Evolutionary conservation across 1,139 yeast species (phyloP).

Genomic region (Oligophagozyma castellii): DNA sequence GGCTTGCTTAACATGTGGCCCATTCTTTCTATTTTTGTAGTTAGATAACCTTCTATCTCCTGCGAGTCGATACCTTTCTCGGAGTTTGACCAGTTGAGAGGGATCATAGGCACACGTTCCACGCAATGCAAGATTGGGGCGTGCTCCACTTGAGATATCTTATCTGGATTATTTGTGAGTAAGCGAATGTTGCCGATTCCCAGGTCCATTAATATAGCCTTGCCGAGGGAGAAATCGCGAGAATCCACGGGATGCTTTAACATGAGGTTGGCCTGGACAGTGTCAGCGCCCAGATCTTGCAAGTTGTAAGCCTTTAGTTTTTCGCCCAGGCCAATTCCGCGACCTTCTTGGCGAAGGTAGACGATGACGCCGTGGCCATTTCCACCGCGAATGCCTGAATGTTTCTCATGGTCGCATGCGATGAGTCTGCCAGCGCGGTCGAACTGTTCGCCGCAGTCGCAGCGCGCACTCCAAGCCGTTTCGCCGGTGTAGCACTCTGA

Average conservation of each 20-base stretch:
- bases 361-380: slow-evolving; percentile 89
- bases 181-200: slow-evolving; percentile 62
- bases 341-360: slow-evolving; percentile 92
- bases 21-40: slow-evolving; percentile 93
- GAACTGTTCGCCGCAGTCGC: slow-evolving; percentile 98
- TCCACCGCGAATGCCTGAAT: slow-evolving; percentile 33
- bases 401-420: slow-evolving; percentile 26
- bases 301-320: slow-evolving; percentile 92
- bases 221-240: slow-evolving; percentile 82
- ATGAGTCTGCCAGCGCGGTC: slow-evolving; percentile 93
- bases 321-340: slow-evolving; percentile 96
- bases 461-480: slow-evolving; percentile 97
- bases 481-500: slow-evolving; percentile 98
- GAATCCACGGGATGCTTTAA: slow-evolving; percentile 96
- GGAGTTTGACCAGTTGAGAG: slow-evolving; percentile 71
- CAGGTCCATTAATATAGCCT: slow-evolving; percentile 78
- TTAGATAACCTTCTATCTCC: slow-evolving; percentile 84
- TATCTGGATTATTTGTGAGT: slow-evolving; percentile 92
- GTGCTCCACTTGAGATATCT: slow-evolving; percentile 64
- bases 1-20: slow-evolving; percentile 76
- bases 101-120: slow-evolving; percentile 93
- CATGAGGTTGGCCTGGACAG: slow-evolving; percentile 88
- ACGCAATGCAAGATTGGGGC: slow-evolving; percentile 24
- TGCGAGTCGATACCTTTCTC: slow-evolving; percentile 58
- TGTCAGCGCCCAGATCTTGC: slow-evolving; percentile 96